Evolutionary conservation across 73 alveolate genomes (phyloP).

Genomic region (Loxodes magnus): DNA sequence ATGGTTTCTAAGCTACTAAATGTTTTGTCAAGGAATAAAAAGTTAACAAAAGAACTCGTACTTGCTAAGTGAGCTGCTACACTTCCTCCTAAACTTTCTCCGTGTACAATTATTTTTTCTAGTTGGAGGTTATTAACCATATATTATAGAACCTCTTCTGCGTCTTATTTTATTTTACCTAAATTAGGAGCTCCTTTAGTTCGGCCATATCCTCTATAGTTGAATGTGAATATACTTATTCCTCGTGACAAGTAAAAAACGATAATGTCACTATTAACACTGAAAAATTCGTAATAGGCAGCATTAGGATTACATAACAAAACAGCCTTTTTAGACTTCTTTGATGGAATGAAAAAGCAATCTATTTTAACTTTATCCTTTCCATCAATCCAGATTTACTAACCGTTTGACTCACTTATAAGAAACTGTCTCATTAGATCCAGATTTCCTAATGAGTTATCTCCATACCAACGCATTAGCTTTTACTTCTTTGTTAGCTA

Average conservation of each 20-base stretch:
- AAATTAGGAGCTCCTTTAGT: slow-evolving; percentile 6
- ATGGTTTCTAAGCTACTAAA: slow-evolving; percentile 20
- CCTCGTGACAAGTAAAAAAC: too few relatives aligned
- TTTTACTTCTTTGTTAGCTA: too few relatives aligned
- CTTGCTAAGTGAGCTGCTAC: slow-evolving; percentile 37
- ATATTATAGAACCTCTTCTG: slow-evolving; percentile 23
- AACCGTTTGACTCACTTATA: neutral
- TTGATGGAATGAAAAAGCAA: neutral
- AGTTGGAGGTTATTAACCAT: slow-evolving; percentile 11
- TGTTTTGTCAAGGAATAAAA: slow-evolving; percentile 39
- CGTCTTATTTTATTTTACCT: slow-evolving; percentile 23
- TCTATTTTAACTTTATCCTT: neutral
- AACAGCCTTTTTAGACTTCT: slow-evolving; percentile 4
- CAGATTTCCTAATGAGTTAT: neutral
- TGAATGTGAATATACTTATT: slow-evolving; percentile 28
- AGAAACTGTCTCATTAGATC: neutral
- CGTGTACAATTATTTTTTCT: slow-evolving; percentile 39
- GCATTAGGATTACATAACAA: slow-evolving; percentile 43
- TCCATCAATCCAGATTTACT: slow-evolving; percentile 1
- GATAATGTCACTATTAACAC: too few relatives aligned
- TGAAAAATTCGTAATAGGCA: slow-evolving; percentile 22
- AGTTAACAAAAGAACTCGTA: slow-evolving; percentile 28
- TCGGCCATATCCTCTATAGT: slow-evolving; percentile 37
- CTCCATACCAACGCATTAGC: too few relatives aligned
- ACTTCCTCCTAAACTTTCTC: slow-evolving; percentile 47